Base-by-base conservation (phyloP, 176 grass and related monocot genomes). In the Dendrocalamus sinicus region DNA sequence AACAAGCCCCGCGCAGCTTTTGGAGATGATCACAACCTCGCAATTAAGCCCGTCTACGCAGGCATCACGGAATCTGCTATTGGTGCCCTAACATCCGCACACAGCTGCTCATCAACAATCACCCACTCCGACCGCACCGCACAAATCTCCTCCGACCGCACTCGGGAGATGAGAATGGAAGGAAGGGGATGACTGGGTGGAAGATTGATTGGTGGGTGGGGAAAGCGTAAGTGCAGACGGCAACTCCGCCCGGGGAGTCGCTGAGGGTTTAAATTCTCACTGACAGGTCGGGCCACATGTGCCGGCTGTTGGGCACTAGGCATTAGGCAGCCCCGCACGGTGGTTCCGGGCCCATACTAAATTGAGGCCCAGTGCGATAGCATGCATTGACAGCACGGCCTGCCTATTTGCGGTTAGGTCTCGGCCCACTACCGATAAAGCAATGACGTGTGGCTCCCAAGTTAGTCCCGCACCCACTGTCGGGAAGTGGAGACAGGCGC, bases 71-170 rank as follows among this genome's bases (percentile, higher is more conserved):
- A 83, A 84, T 92, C 84, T 66, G 61, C 8, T 61, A 96, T 86
- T 50, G 90, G 54, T 13, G 83, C 59, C 72, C 85, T 83, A 32
- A 96, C 80, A 70, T 99, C 93, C 2, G 64, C 66, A 20, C 79
- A 70, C 80, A 95, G 63, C 81, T 95, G 93, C 45, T 94, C 96
- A 81, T 98, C 89, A 39, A 86, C 78, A 26, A 98, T 91, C 62
- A 95, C 83, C 95, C 93, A 98, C 48, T 84, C 89, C 0, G 67
- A 66, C 46, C 95, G 96, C 20, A 55, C 82, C 5, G 77, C 59
- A 68, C 89, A 89, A 66, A 93, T 98, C 53, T 98, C 96, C 10
- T 98, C 96, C 69, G 95, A 39, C 37, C 0, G 37, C 37, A 5
- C 67, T 74, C 74, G 75, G 51, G 59, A 62, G 67, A 60, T 9